Evolutionary conservation across 257 asterid genomes (phyloP), one percentile per base, ranked within the genome.

Genomic region (Cruciata laevipes): DNA sequence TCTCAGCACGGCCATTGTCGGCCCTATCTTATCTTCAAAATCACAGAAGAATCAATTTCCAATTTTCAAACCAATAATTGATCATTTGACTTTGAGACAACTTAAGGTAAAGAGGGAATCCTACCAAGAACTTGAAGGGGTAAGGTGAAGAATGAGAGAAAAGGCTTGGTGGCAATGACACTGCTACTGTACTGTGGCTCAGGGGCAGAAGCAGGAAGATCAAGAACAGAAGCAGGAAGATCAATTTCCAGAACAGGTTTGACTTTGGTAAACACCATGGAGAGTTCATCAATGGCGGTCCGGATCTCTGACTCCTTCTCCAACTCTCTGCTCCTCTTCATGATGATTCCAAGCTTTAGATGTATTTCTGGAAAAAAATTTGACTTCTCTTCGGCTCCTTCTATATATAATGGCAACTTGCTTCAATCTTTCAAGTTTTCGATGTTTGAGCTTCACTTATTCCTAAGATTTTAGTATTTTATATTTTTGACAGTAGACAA

Each of bases 1-100:
- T 83, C 96, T 85, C 76, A 91, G 37, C n/a, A 89, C 98, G 16
- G 91, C 81, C 98, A 92, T 89, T 69, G 91, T 87, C 68, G 97
- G 97, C 73, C 98, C 98, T 68, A 92, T 89, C 97, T 92, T 89
- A 89, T 92, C 98, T 92, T 83, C 83, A 83, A 68, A 60, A 10
- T 33, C 56, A 65, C 0, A 20, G 23, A 33, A 49, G 32, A 61
- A 67, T 56, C 61, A 38, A 21, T 2, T 44, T 66, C 55, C 9
- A 51, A 66, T 47, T n/a, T n/a, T n/a, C 38, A 59, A 66, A 25
- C 1, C 9, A 66, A 14, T 42, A 30, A 63, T 59, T 59, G 40
- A 53, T 53, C 24, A n/a, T 49, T 49, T 49, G 7, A 17, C 23
- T 5, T 13, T 10, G 3, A 42, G 14, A 42, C 20, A 20, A n/a